Percentiles rank a stretch among this genome's conserved stretches.
phyloP scores from a whole-genome alignment of 140 eudicot genomes.

The Ambrosia hybrid region DNA sequence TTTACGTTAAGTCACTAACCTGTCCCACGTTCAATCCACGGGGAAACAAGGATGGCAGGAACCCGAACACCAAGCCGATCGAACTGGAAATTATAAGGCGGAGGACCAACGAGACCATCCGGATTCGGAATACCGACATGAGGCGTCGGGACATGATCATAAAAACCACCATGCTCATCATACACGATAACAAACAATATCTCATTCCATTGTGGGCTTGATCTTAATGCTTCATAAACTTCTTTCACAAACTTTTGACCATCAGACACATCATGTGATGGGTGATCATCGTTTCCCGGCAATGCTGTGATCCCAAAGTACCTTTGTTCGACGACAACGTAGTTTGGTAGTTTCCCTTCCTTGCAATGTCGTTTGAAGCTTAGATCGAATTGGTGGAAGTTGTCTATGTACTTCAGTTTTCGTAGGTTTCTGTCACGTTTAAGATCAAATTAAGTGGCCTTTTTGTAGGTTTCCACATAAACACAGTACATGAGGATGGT shows the following conservation, averaged over 20 bases:
- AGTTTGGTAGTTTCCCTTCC: conserved; percentile 80
- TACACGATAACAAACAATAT: conserved; percentile 61
- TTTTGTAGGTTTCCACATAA: too few relatives aligned
- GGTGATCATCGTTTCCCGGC: conserved; percentile 92
- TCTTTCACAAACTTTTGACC: conserved; percentile 76
- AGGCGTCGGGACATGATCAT: conserved; percentile 88
- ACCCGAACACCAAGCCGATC: conserved; percentile 89
- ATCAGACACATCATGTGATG: conserved; percentile 69
- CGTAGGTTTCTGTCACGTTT: conserved; percentile 47
- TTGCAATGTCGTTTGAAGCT: conserved; percentile 67
- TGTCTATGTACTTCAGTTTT: conserved; percentile 57
- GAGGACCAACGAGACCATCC: conserved; percentile 67
- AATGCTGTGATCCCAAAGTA: conserved; percentile 47
- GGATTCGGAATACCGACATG: conserved; percentile 63
- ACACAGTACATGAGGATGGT: too few relatives aligned
- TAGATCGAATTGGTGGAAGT: conserved; percentile 75
- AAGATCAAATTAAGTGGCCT: background rate
- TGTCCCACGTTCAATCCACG: conserved; percentile 83
- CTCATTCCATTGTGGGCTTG: conserved; percentile 91
- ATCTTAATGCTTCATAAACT: conserved; percentile 76
- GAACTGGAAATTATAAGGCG: conserved; percentile 64
- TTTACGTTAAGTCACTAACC: conserved; percentile 33
- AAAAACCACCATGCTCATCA: conserved; percentile 92
- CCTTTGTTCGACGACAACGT: conserved; percentile 69
- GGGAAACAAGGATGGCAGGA: conserved; percentile 75